These are phyloP conservation scores for Williopsis jadinii DNA, from an alignment of 1,139 yeast genomes.

Conservation along the genomic window DNA sequence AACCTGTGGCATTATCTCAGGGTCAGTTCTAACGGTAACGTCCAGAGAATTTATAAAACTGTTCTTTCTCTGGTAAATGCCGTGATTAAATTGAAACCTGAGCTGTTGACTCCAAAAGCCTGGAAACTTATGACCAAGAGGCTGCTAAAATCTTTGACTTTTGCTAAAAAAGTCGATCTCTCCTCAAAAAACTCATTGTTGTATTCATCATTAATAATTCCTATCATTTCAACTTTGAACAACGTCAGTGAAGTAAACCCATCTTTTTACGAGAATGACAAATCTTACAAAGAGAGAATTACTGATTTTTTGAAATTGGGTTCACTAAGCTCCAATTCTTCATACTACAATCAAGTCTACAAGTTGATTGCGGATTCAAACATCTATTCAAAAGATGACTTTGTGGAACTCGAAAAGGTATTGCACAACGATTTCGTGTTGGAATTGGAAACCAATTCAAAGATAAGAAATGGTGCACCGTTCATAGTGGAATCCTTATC, in stretches of 20 bases:
- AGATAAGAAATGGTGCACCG: conserved; percentile 20
- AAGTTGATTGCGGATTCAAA: conserved; percentile 8
- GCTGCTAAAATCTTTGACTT: conserved; percentile 44
- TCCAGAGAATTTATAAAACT: conserved; percentile 41
- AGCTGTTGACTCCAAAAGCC: conserved; percentile 24
- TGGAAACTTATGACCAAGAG: conserved; percentile 44
- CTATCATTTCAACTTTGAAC: conserved; percentile 41
- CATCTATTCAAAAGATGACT: conserved; percentile 4
- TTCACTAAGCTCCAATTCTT: conserved; percentile 43
- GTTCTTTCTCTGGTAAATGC: conserved; percentile 32
- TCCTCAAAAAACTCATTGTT: conserved; percentile 31
- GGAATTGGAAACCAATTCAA: conserved; percentile 24
- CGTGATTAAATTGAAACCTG: conserved; percentile 12
- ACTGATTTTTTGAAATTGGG: conserved; percentile 43
- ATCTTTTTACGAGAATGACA: conserved; percentile 48
- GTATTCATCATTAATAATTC: conserved; percentile 39
- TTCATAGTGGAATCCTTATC: conserved; percentile 21
- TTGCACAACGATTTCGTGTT: conserved; percentile 20
- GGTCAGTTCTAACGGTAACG: conserved; percentile 24
- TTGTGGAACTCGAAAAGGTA: conserved; percentile 15
- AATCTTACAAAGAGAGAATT: conserved; percentile 37
- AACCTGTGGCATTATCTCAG: conserved; percentile 37
- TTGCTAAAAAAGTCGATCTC: conserved; percentile 25
- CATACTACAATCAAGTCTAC: conserved; percentile 34
- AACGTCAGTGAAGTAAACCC: conserved; percentile 34